phyloP scores from a whole-genome alignment of 768 basidiomycete species.

The Myochromella boudieri region DNA sequence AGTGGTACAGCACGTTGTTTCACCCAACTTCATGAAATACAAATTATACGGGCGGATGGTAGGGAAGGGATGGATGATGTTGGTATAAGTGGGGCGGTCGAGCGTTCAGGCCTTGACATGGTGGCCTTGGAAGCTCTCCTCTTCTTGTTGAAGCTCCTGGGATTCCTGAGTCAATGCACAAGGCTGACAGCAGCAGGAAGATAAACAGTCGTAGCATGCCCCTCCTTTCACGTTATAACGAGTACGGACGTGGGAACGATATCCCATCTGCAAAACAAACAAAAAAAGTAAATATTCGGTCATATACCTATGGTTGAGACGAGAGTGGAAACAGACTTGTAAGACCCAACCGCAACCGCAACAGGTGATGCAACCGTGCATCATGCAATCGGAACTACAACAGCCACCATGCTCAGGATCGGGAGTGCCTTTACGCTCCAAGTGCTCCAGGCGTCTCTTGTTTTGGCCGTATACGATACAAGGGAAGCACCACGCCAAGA shows the following conservation, averaged over 20 bases:
- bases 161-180: constrained; percentile 44
- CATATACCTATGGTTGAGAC: no score
- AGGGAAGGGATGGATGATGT: no score
- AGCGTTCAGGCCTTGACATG: no score
- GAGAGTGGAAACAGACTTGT: constrained; percentile 25
- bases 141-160: constrained; percentile 41
- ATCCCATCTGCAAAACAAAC: constrained; percentile 12
- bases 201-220: constrained; percentile 28
- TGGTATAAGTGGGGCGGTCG: no score
- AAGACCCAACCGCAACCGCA: constrained; percentile 30
- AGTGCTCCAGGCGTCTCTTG: constrained; percentile 32
- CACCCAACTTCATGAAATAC: no score
- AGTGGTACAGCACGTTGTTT: no score
- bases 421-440: constrained; percentile 26
- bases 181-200: constrained; percentile 34
- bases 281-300: no score
- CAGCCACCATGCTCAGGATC: constrained; percentile 36
- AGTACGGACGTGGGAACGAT: constrained; percentile 23
- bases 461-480: constrained; percentile 38
- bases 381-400: constrained; percentile 27
- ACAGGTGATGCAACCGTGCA: constrained; percentile 23
- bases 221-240: constrained; percentile 31
- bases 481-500: constrained; percentile 33
- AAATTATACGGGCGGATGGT: no score
- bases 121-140: constrained; percentile 29